Evolutionary conservation across 768 basidiomycete genomes (phyloP), one percentile per base, ranked within the genome.

Genomic region (Calocybe cyanea): DNA sequence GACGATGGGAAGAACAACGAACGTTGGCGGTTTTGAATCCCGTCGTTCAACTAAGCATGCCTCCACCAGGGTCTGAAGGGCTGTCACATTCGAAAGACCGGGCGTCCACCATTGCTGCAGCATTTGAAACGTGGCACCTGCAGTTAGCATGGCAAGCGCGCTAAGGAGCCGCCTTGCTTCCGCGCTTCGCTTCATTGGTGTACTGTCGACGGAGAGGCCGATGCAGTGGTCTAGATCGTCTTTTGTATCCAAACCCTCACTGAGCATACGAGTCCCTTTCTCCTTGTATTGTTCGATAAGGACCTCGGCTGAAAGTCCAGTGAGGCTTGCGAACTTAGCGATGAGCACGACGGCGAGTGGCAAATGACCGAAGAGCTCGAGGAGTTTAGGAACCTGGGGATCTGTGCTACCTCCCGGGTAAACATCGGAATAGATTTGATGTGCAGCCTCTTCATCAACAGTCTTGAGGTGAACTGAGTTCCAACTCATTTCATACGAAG

Each of bases 311-410:
- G 30, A 21, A 2, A 30, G 33, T 1, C 19, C 17, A 5, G 45
- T 41, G 15, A 24, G 21, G 20, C 49, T 49, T 14, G 34, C 52
- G 1, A 41, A 11, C 18, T 55, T 56, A 5, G 68, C 67, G 55
- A 68, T 57, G 4, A 70, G 57, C 13, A 58, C 61, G 36, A 70
- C 55, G 1, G 66, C 67, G 37, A 64, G 50, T 35, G 67, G 66
- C 46, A 68, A 55, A 40, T 56, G 38, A 10, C 55, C 65, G 10
- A 70, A 41, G 3, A 43, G 44, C 1, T 46, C 39, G 19, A 66
- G 44, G 3, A 66, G 45, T 2, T 19, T 34, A 34, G 56, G 56
- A 11, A 66, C 48, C 14, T 56, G 57, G 13, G 54, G 49, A 21
- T 57, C 51, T 21, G 38, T 38, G 6, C 50, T 48, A 7, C 61